Conservation (phyloP, 805 yeast genomes). For the Saccharomycopsis vini region DNA sequence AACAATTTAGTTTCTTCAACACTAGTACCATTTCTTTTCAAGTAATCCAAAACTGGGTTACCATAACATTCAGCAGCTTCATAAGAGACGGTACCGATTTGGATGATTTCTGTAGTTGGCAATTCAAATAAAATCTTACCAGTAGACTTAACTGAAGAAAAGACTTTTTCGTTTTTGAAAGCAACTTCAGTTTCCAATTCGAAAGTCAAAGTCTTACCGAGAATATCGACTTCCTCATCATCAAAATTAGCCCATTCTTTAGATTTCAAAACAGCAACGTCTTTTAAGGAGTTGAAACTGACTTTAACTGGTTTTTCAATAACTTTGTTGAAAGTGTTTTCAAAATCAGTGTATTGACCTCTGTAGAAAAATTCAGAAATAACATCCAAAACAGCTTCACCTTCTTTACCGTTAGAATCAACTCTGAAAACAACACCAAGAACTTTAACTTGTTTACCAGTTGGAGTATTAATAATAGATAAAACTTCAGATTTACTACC, state of each 20-base stretch:
- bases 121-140: constrained; percentile 85
- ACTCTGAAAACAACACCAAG: constrained; percentile 72
- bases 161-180: constrained; percentile 68
- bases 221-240: constrained; percentile 55
- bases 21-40: constrained; percentile 83
- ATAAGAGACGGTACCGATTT: constrained; percentile 77
- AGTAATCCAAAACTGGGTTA: constrained; percentile 93
- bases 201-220: constrained; percentile 76
- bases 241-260: constrained; percentile 97
- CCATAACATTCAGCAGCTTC: constrained; percentile 91
- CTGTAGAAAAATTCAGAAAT: constrained; percentile 94
- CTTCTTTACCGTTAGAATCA: constrained; percentile 29
- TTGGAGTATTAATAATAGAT: constrained; percentile 82
- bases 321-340: constrained; percentile 84
- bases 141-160: constrained; percentile 67
- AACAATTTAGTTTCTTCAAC: constrained; percentile 89
- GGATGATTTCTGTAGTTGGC: constrained; percentile 82
- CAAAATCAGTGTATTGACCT: constrained; percentile 80
- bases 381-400: constrained; percentile 82
- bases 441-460: constrained; percentile 94
- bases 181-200: constrained; percentile 79
- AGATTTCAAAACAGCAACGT: constrained; percentile 84
- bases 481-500: constrained; percentile 75
- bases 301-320: constrained; percentile 84
- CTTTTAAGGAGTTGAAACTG: constrained; percentile 64